Base-by-base conservation (phyloP, 106 monocot genomes). In the Allium fistulosum region DNA sequence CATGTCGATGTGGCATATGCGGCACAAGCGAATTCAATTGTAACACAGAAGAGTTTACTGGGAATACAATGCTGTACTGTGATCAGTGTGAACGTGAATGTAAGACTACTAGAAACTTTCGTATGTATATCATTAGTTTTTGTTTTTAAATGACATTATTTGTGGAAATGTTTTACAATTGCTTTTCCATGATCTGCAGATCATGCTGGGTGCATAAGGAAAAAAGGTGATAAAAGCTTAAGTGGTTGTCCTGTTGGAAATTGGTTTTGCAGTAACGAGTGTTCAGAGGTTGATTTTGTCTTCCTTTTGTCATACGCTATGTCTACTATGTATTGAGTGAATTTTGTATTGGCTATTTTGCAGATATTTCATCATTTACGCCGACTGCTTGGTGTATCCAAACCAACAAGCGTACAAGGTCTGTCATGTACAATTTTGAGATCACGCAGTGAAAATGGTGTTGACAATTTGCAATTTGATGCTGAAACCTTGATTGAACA, bases 241-340 rank as follows among this genome's bases (percentile, higher is more conserved):
- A 66, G 14, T 64, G 59, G 48, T 58, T 77, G 83, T 63, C 86
- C 90, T 48, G 26, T 56, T 65, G 86, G 81, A 68, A 68, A 79
- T 66, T 90, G 90, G 90, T 83, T 83, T 79, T 90, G 90, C 50
- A 81, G 82, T 55, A 28, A 75, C 50, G 73, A 45, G 57, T 91
- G 91, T 74, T 84, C 75, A 58, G 76, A 84, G 79, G 91, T 91
- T 75, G 26, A 11, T 59, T 56, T n/a, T 53, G 28, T 71, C 17
- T 49, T 26, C 47, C 56, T 18, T 12, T 16, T 17, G 57, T 58
- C 7, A 37, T 5, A 37, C 2, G 5, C 37, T 37, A 2, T 37
- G 1, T 37, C 37, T 37, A 37, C 37, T 37, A 5, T 37, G 37
- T 37, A 2, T 5, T 2, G 37, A 37, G 37, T 37, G 37, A 37